These are phyloP conservation scores for Penstemon newberryi DNA, from an alignment of 257 asterid species.

Conservation along the genomic window DNA sequence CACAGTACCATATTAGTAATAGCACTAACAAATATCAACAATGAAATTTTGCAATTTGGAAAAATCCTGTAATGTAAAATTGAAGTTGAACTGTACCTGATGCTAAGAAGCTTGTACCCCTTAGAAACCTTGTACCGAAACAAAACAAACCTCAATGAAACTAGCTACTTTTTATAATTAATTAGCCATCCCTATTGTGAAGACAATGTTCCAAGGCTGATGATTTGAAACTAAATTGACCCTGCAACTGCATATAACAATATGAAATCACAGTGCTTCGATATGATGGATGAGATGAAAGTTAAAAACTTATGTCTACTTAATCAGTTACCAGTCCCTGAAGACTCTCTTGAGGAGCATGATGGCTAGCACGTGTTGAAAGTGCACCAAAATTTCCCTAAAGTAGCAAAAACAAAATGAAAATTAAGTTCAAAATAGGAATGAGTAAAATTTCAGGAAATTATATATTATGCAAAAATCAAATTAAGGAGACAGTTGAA, in stretches of 20 bases:
- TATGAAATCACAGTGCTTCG: neutral
- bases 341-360: constrained; percentile 30
- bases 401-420: neutral
- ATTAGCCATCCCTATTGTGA: too few relatives aligned
- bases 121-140: too few relatives aligned
- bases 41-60: too few relatives aligned
- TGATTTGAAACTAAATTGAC: too few relatives aligned
- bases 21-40: too few relatives aligned
- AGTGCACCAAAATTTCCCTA: constrained; percentile 34
- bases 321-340: constrained; percentile 34
- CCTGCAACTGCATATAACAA: constrained; percentile 20
- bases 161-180: too few relatives aligned
- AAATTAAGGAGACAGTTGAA: neutral
- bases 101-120: too few relatives aligned
- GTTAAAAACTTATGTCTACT: constrained; percentile 12
- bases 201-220: too few relatives aligned
- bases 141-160: too few relatives aligned
- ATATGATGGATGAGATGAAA: neutral
- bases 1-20: too few relatives aligned
- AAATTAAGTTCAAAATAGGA: neutral
- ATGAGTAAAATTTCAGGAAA: neutral
- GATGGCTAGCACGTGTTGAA: constrained; percentile 29
- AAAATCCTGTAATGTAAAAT: too few relatives aligned
- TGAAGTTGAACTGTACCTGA: too few relatives aligned
- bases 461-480: neutral